phyloP scores from a whole-genome alignment of 352 stramenopile species.

The Pythium angustatum region DNA sequence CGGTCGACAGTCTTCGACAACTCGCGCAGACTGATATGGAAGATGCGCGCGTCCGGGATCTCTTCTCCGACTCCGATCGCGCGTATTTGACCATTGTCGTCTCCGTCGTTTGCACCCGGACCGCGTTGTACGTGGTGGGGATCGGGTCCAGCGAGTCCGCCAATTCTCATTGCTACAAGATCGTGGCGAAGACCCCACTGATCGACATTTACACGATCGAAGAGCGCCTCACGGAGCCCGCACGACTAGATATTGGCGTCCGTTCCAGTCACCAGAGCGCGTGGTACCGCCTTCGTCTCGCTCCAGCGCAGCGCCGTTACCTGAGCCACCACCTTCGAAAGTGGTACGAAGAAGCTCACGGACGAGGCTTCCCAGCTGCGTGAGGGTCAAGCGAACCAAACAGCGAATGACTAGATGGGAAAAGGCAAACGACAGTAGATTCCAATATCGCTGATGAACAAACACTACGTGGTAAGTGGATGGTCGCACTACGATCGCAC shows the following conservation, averaged over 20 bases:
- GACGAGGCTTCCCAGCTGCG: slow-evolving; percentile 1
- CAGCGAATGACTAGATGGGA: not conserved
- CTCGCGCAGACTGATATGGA: slow-evolving; percentile 28
- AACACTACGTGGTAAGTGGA: not conserved
- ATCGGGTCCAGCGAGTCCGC: slow-evolving; percentile 29
- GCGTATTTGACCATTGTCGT: slow-evolving; percentile 35
- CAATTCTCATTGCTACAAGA: slow-evolving; percentile 21
- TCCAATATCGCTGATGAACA: not conserved
- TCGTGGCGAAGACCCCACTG: slow-evolving; percentile 51
- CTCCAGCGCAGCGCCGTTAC: slow-evolving; percentile 46
- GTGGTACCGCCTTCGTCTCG: slow-evolving; percentile 67
- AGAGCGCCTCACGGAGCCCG: slow-evolving; percentile 65
- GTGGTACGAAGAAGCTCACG: slow-evolving; percentile 37
- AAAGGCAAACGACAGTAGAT: not conserved
- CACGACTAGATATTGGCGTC: slow-evolving; percentile 62
- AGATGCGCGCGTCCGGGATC: slow-evolving; percentile 30
- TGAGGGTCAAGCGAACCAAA: not conserved
- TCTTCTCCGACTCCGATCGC: slow-evolving; percentile 43
- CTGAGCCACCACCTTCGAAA: slow-evolving; percentile 65
- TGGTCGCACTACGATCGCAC: not conserved
- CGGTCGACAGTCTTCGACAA: slow-evolving; percentile 33
- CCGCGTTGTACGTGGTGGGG: slow-evolving; percentile 59
- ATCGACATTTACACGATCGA: slow-evolving; percentile 61
- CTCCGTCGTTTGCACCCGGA: slow-evolving; percentile 15
- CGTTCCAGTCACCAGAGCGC: slow-evolving; percentile 34